Conservation (phyloP, 2,329 filamentous ascomycete species). For the Aureobasidium musti region DNA sequence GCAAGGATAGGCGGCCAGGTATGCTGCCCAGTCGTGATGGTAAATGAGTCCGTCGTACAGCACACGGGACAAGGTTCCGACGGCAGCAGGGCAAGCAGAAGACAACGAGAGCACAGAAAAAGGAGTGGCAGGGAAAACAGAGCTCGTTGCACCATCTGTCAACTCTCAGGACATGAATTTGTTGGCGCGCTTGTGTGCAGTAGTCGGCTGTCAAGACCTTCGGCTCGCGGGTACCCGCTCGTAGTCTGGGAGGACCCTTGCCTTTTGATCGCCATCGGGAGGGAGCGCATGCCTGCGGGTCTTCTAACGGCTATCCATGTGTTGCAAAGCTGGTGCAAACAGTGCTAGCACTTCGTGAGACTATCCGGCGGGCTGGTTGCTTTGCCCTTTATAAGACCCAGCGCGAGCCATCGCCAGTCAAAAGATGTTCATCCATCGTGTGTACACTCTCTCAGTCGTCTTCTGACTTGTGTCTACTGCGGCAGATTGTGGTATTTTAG, state of each 20-base stretch:
- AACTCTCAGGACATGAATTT: slow-evolving; percentile 20
- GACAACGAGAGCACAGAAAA: slow-evolving; percentile 24
- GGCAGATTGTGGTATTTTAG: slow-evolving; percentile 20
- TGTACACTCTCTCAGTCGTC: slow-evolving; percentile 19
- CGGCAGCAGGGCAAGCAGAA: slow-evolving; percentile 28
- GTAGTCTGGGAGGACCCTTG: slow-evolving; percentile 28
- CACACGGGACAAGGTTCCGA: slow-evolving; percentile 27
- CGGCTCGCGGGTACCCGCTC: slow-evolving; percentile 29
- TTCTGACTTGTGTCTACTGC: slow-evolving; percentile 11
- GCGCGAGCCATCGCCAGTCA: slow-evolving; percentile 22
- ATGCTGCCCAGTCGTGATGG: slow-evolving; percentile 24
- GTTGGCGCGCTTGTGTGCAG: slow-evolving; percentile 30
- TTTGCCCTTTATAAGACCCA: slow-evolving; percentile 27
- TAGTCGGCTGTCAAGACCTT: slow-evolving; percentile 29
- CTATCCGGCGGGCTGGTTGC: slow-evolving; percentile 23
- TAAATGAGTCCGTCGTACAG: slow-evolving; percentile 24
- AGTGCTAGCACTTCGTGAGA: slow-evolving; percentile 29
- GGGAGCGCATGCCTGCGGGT: slow-evolving; percentile 29
- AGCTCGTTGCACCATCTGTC: slow-evolving; percentile 28
- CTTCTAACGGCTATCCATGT: slow-evolving; percentile 29
- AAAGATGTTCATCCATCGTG: slow-evolving; percentile 20
- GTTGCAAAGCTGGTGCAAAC: slow-evolving; percentile 30
- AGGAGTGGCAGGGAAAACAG: slow-evolving; percentile 17
- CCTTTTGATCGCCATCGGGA: slow-evolving; percentile 28
- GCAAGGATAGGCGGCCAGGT: slow-evolving; percentile 26